phyloP scores from a whole-genome alignment of 2,329 filamentous ascomycete species.

The Colletotrichum melonis region DNA sequence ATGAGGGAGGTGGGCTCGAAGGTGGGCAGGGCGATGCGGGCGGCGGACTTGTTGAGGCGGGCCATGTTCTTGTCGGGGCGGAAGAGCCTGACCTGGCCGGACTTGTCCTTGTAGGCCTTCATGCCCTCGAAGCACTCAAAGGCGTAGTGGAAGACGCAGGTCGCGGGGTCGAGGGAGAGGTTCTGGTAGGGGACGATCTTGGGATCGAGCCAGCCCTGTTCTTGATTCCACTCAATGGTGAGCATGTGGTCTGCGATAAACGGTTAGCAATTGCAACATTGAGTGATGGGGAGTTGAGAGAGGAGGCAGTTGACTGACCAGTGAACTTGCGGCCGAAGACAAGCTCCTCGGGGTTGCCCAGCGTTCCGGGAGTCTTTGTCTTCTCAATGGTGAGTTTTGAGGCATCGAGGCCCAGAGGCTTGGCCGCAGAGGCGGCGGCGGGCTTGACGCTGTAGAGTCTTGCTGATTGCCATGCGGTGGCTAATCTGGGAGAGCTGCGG shows the following conservation, averaged over 20 bases:
- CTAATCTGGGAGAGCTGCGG: constrained; percentile 43
- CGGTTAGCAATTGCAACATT: not conserved
- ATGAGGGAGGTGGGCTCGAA: constrained; percentile 81
- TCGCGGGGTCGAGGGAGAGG: constrained; percentile 93
- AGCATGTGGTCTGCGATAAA: constrained; percentile 90
- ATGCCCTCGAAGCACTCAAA: constrained; percentile 99
- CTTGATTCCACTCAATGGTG: constrained; percentile 89
- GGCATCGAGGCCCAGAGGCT: constrained; percentile 79
- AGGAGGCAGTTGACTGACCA: constrained; percentile 59
- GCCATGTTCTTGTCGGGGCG: constrained; percentile 97
- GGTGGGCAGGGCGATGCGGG: constrained; percentile 91
- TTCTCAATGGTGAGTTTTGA: constrained; percentile 79
- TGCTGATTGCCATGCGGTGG: constrained; percentile 46
- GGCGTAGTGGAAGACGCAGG: constrained; percentile 98
- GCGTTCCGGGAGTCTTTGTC: constrained; percentile 79
- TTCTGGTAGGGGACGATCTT: constrained; percentile 95
- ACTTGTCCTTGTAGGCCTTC: constrained; percentile 96
- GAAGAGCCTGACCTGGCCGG: constrained; percentile 86
- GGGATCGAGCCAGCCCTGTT: constrained; percentile 84
- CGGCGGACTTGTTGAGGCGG: constrained; percentile 89
- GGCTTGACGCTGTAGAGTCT: constrained; percentile 66
- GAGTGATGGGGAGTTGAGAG: not conserved
- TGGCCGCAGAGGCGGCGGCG: constrained; percentile 58
- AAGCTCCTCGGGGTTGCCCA: constrained; percentile 81
- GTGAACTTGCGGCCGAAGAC: constrained; percentile 94